Evolutionary conservation across 169 alveolate species (phyloP).

Genomic region (Perkinsus chesapeaki): DNA sequence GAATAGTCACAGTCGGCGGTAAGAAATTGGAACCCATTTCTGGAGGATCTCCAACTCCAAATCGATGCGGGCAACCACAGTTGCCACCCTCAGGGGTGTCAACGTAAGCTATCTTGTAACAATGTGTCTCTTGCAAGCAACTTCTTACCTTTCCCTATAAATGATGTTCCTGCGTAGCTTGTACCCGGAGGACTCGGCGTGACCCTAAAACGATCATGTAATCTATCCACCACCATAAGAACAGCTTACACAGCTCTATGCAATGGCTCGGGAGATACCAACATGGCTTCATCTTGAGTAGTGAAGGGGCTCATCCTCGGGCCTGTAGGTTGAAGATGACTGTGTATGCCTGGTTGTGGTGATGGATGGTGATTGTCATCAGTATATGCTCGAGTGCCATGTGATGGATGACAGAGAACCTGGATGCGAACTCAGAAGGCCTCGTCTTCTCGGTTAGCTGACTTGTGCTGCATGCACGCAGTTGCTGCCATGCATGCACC

Average conservation of each 20-base stretch:
- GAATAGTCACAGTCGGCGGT: not conserved
- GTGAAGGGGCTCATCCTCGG: constrained; percentile 1
- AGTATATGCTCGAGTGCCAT: not conserved
- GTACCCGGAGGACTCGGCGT: not conserved
- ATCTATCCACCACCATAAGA: not conserved
- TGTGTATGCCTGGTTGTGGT: not conserved
- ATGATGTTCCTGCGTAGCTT: not conserved
- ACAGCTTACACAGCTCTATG: not conserved
- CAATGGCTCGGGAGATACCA: not conserved
- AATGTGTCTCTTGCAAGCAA: not conserved
- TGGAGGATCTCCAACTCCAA: not conserved
- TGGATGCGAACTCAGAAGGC: not conserved
- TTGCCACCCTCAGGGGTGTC: not conserved
- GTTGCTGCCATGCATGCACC: not conserved
- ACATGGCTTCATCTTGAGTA: not conserved
- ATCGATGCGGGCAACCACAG: not conserved
- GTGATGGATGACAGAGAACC: not conserved
- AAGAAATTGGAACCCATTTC: not conserved
- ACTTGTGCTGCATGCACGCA: not conserved
- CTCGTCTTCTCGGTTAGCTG: not conserved
- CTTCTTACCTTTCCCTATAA: not conserved
- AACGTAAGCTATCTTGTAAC: too few species aligned
- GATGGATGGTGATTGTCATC: not conserved
- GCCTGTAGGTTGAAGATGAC: not conserved
- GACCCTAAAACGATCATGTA: not conserved